Evolutionary conservation across 2,329 filamentous ascomycete species (phyloP).

Genomic region (Waltergamsia citrina): DNA sequence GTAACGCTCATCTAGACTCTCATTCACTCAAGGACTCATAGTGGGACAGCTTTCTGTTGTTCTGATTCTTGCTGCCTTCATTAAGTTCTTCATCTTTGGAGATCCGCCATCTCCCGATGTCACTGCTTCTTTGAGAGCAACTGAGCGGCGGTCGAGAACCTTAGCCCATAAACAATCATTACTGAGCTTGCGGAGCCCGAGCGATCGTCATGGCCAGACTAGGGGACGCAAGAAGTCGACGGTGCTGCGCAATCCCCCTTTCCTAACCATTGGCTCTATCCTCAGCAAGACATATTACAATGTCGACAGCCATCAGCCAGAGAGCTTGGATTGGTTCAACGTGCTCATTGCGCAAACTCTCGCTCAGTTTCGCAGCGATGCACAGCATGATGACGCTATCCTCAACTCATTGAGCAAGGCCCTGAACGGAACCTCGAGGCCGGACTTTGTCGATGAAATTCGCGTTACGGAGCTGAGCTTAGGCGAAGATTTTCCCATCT

Average conservation of each 20-base stretch:
- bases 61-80: constrained; percentile 84
- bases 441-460: constrained; percentile 89
- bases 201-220: constrained; percentile 27
- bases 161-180: constrained; percentile 69
- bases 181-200: constrained; percentile 47
- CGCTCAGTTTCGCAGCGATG: constrained; percentile 87
- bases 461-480: constrained; percentile 87
- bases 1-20: constrained; percentile 57
- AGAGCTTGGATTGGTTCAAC: constrained; percentile 98
- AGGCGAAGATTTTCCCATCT: constrained; percentile 96
- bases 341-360: constrained; percentile 94
- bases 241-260: constrained; percentile 62
- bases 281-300: constrained; percentile 97
- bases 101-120: constrained; percentile 79
- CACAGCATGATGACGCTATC: constrained; percentile 84
- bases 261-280: constrained; percentile 85
- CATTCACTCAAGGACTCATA: constrained; percentile 89
- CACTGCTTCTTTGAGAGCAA: constrained; percentile 65
- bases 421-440: constrained; percentile 77
- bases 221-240: constrained; percentile 59
- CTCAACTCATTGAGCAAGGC: constrained; percentile 75
- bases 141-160: constrained; percentile 63
- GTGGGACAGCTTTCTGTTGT: constrained; percentile 90
- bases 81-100: constrained; percentile 99
- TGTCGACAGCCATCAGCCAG: constrained; percentile 87